Evolutionary conservation across 331 rosid genomes (phyloP).

Genomic region (Stylosanthes scabra): DNA sequence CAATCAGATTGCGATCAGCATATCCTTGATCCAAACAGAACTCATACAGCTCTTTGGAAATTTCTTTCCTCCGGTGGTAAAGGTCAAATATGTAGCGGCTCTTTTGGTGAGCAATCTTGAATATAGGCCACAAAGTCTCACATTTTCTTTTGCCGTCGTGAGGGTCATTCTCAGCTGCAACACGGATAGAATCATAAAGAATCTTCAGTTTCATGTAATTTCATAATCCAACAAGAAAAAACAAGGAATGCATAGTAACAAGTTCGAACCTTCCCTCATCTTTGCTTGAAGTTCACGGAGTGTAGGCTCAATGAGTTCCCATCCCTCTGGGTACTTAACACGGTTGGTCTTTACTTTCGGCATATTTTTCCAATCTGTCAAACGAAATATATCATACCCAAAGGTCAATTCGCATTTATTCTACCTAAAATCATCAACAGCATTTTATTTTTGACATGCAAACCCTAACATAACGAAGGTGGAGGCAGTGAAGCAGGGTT

Average conservation of each 20-base stretch:
- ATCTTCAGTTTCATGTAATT: constrained; percentile 29
- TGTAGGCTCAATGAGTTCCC: constrained; percentile 96
- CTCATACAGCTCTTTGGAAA: constrained; percentile 80
- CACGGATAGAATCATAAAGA: constrained; percentile 31
- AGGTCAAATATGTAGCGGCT: constrained; percentile 94
- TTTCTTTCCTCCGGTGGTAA: constrained; percentile 84
- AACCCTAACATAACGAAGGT: not conserved
- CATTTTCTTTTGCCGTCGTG: constrained; percentile 97
- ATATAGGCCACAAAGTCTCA: constrained; percentile 96
- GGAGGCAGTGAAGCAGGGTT: too few relatives aligned
- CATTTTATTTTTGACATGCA: not conserved
- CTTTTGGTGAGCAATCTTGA: constrained; percentile 90
- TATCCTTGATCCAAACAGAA: constrained; percentile 93
- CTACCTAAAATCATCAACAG: not conserved
- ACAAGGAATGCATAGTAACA: not conserved
- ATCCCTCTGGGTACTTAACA: constrained; percentile 91
- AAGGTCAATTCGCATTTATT: constrained; percentile 20
- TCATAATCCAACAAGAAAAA: not conserved
- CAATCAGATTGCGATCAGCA: constrained; percentile 87
- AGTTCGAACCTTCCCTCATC: constrained; percentile 89
- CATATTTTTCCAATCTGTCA: constrained; percentile 54
- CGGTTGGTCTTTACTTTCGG: constrained; percentile 96
- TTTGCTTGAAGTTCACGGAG: constrained; percentile 91
- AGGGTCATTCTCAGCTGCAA: constrained; percentile 82
- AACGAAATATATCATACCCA: constrained; percentile 27